Base-by-base conservation (phyloP, 2,329 filamentous ascomycete species). In the Eutypella sp. region DNA sequence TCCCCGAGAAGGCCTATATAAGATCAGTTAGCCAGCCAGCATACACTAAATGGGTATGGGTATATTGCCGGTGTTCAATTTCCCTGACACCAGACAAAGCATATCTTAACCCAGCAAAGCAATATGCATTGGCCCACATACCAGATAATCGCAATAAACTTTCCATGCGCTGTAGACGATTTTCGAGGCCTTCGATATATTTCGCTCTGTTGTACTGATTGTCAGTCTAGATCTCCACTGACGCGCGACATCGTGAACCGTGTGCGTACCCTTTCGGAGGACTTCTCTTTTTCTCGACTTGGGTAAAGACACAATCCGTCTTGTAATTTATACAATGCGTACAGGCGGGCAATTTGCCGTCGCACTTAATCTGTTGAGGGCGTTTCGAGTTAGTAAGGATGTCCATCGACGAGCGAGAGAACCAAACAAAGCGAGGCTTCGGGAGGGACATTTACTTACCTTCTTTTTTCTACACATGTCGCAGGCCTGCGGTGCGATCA, bases 321-420 rank as follows among this genome's bases (percentile, higher is more conserved):
- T 96, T 96, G 75, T 96, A 96, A 67, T 96, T 97, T 66, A 87
- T 86, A 67, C 92, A 99, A 69, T 97, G 93, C 7, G 89, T 91
- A 69, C 93, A 99, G 49, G 90, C 84, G 31, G 93, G 92, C 69
- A 95, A 82, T 71, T 95, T 96, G 56, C 93, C 92, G 64, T 97
- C 93, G 68, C 92, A 97, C 71, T 97, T 97, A 70, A 97, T 93
- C 76, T 92, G 36, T n/a, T 39, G 10, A n/a, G n/a, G 5, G 18
- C 20, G 20, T 23, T 39, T 9, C 19, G 36, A 7, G 18, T 39
- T 24, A 39, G 36, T 15, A 39, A n/a, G n/a, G n/a, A n/a, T n/a
- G n/a, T n/a, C n/a, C n/a, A n/a, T n/a, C n/a, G n/a, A n/a, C n/a
- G n/a, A n/a, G n/a, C n/a, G n/a, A 29, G 7, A 29, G 25, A 29